Conservation (phyloP, 192 early-diverging fungal genomes). For the Backusella parvicylindrica region DNA sequence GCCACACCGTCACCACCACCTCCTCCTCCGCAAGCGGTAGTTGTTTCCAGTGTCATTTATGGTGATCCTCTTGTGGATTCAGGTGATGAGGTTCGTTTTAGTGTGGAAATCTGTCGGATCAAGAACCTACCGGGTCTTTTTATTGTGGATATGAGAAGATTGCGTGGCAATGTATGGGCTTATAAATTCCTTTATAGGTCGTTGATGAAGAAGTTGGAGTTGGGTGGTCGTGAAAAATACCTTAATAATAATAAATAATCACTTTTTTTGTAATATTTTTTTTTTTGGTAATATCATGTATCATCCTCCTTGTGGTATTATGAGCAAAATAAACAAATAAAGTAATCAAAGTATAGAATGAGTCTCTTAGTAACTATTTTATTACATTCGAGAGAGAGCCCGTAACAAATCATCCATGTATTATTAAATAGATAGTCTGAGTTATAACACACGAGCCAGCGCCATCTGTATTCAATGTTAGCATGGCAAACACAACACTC, state of each 20-base stretch:
- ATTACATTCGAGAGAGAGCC: too few relatives aligned
- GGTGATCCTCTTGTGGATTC: slow-evolving; percentile 52
- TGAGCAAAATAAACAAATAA: too few relatives aligned
- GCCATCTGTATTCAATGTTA: too few relatives aligned
- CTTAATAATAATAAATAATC: not conserved
- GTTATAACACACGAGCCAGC: too few relatives aligned
- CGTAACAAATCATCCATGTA: too few relatives aligned
- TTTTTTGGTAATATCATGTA: not conserved
- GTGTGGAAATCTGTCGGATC: slow-evolving; percentile 87
- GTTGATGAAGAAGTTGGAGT: slow-evolving; percentile 43
- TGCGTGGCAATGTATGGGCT: slow-evolving; percentile 72
- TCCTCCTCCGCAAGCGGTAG: not conserved
- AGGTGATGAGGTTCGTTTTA: slow-evolving; percentile 83
- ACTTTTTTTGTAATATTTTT: not conserved
- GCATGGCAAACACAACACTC: too few relatives aligned
- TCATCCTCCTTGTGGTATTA: not conserved
- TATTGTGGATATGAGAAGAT: slow-evolving; percentile 69
- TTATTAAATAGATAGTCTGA: too few relatives aligned
- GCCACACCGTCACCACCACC: not conserved
- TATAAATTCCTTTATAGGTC: slow-evolving; percentile 77
- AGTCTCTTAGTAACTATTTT: too few relatives aligned
- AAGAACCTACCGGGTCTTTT: slow-evolving; percentile 81
- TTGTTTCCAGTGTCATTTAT: slow-evolving; percentile 35
- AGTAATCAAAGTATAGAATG: too few relatives aligned
- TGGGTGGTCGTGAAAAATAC: slow-evolving; percentile 40